Base-by-base conservation (phyloP, 768 basidiomycete species). In the Pleurotus sapidus region DNA sequence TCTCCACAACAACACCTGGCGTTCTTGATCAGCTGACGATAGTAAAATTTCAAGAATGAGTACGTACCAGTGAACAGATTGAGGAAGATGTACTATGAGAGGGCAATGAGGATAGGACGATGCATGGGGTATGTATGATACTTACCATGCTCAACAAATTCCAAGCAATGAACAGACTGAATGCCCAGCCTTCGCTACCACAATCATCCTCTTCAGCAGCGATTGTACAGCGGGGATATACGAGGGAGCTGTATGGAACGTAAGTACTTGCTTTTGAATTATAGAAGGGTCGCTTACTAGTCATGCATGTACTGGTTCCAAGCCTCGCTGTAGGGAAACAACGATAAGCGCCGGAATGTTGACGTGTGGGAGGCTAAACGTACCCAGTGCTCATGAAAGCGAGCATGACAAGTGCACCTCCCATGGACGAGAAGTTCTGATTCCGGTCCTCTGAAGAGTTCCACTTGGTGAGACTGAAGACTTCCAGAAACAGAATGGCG, bases 221-320 rank as follows among this genome's bases (percentile, higher is more conserved):
- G 57, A 84, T 81, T 1, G 91, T 94, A 69, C 95, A 97, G 12
- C 87, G 84, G 23, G 95, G 95, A 64, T 89, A 90, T 0, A 79
- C 77, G 24, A 90, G 61, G 12, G 91, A 78, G 66, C 93, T 96
- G 57, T 3, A 49, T 60, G n/a, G 49, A 9, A 57, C 24, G n/a
- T 65, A 45, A 53, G 49, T 40, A 23, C 34, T 42, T 58, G 3
- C 53, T 34, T 34, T 40, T 25, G 3, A 8, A 49, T 27, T 30
- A 15, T 5, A 23, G 50, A 30, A 30, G 18, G 43, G 8, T 30
- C 8, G 24, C 88, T 66, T 68, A 95, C 92, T 86, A 96, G 72
- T 98, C 92, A 67, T 98, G 95, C 96, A 98, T 98, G 69, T 88
- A 97, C 63, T 88, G 86, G 68, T 98, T 98, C 96, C 96, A 98